A percentile compares a stretch with the other conserved stretches of the same genome.
phyloP scores from a whole-genome alignment of 371 early-diverging fungal species.

The Mitosporidium daphniae region DNA sequence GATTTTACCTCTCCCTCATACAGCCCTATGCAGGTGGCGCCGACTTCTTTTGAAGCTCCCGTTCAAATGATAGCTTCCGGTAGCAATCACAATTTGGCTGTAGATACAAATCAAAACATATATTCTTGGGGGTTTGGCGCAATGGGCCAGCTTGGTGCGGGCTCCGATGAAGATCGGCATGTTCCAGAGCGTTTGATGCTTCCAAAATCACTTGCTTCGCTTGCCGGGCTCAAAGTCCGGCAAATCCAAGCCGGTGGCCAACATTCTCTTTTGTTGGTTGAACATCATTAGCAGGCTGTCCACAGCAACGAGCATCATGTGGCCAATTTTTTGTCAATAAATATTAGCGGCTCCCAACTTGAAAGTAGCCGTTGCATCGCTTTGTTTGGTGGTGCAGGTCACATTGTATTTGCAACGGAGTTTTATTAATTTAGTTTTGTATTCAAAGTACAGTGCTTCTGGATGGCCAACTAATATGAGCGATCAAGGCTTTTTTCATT shows the following conservation, averaged over 20 bases:
- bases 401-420: too few relatives aligned
- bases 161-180: conserved; percentile 19
- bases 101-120: conserved; percentile 18
- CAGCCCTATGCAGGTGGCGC: too few relatives aligned
- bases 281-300: too few relatives aligned
- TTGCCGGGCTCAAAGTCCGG: conserved; percentile 13
- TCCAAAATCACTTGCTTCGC: conserved; percentile 9
- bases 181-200: conserved; percentile 13
- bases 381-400: too few relatives aligned
- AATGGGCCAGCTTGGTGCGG: conserved; percentile 26
- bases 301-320: too few relatives aligned
- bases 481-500: too few relatives aligned
- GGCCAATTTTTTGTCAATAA: too few relatives aligned
- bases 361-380: too few relatives aligned
- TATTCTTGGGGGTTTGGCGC: conserved; percentile 20
- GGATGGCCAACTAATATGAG: too few relatives aligned
- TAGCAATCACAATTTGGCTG: conserved; percentile 1
- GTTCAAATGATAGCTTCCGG: background rate
- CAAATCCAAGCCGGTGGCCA: conserved; percentile 29
- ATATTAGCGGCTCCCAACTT: too few relatives aligned
- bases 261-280: conserved; percentile 16
- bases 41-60: conserved; percentile 2
- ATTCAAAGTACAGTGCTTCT: too few relatives aligned
- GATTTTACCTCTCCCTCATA: conserved; percentile 3
- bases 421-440: too few relatives aligned